phyloP scores from a whole-genome alignment of 352 stramenopile species.

The Globisporangium iwayamae region DNA sequence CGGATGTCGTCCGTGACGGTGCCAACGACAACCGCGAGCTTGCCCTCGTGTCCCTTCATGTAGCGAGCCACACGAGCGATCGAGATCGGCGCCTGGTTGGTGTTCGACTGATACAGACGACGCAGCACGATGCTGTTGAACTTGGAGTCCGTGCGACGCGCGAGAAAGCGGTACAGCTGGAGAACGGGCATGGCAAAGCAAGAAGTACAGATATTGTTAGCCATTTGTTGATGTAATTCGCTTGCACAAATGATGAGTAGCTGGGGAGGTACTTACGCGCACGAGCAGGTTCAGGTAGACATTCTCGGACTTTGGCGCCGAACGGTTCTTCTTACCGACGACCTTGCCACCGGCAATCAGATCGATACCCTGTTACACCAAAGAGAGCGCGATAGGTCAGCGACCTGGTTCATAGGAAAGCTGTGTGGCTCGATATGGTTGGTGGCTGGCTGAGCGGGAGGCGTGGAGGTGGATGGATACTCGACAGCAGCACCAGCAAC shows the following conservation, averaged over 20 bases:
- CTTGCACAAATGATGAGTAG: conserved; percentile 25
- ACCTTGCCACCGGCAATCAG: conserved; percentile 98
- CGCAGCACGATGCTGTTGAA: conserved; percentile 99
- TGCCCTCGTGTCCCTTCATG: conserved; percentile 99
- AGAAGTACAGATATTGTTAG: not conserved
- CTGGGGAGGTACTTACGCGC: conserved; percentile 39
- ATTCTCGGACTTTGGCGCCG: conserved; percentile 98
- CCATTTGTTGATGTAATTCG: not conserved
- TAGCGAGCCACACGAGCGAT: conserved; percentile 95
- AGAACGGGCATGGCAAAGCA: not conserved
- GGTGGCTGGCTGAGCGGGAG: not conserved
- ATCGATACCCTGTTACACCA: conserved; percentile 95
- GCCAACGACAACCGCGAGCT: conserved; percentile 97
- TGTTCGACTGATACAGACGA: conserved; percentile 99
- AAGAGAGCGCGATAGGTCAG: conserved; percentile 5
- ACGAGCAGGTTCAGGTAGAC: conserved; percentile 99
- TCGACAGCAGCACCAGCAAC: not conserved
- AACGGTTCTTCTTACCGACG: conserved; percentile 97
- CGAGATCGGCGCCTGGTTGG: conserved; percentile 97
- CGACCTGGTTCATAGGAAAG: not conserved
- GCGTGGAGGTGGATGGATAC: not conserved
- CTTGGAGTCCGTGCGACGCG: conserved; percentile 97
- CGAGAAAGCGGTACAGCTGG: conserved; percentile 95
- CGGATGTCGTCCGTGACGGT: conserved; percentile 99
- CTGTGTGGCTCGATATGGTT: not conserved